phyloP scores from a whole-genome alignment of 345 rosid species.

The Ricinus communis region DNA sequence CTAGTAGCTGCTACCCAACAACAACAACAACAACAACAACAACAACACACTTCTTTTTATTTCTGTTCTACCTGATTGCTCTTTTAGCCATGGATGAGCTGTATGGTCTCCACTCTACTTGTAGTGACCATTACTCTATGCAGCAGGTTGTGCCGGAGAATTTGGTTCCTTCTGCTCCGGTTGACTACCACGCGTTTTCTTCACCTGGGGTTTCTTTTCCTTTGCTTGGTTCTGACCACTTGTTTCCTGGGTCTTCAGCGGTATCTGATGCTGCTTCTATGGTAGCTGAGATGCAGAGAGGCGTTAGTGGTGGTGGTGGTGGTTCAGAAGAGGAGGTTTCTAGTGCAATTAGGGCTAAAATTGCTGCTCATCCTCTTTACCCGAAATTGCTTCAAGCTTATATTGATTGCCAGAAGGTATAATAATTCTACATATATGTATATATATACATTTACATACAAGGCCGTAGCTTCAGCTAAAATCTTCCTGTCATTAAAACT shows the following conservation, averaged over 20 bases:
- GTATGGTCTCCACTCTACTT: slow-evolving; percentile 29
- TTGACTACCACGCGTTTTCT: neutral
- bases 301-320: slow-evolving; percentile 6
- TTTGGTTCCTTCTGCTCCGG: slow-evolving; percentile 14
- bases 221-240: slow-evolving; percentile 32
- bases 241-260: slow-evolving; percentile 17
- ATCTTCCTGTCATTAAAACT: too few species aligned
- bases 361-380: slow-evolving; percentile 58
- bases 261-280: slow-evolving; percentile 48
- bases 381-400: slow-evolving; percentile 53
- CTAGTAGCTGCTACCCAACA: too few species aligned
- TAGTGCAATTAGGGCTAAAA: slow-evolving; percentile 42
- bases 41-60: neutral
- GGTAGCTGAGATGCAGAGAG: slow-evolving; percentile 32
- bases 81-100: slow-evolving; percentile 35
- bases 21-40: too few species aligned
- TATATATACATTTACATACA: neutral
- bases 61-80: neutral
- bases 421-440: neutral
- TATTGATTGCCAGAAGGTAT: slow-evolving; percentile 59
- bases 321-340: slow-evolving; percentile 33
- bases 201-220: slow-evolving; percentile 16
- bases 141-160: slow-evolving; percentile 12
- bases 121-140: slow-evolving; percentile 17
- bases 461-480: too few species aligned